Evolutionary conservation across 495 filamentous ascomycete genomes (phyloP).

Genomic region (Lophiotrema nucula): DNA sequence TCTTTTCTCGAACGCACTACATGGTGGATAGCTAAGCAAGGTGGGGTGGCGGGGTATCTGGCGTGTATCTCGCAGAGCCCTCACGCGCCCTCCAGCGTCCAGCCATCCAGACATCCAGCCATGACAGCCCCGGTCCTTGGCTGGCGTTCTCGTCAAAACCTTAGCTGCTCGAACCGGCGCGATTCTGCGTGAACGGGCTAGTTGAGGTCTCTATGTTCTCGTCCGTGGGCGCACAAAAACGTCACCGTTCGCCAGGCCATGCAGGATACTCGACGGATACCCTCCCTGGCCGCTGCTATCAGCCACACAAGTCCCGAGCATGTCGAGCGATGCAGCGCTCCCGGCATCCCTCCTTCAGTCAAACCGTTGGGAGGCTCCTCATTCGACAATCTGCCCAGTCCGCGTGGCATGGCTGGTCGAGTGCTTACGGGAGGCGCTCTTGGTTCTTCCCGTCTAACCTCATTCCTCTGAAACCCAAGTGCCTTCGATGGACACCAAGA

Average conservation of each 20-base stretch:
- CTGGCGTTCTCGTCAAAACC: slow-evolving; percentile 10
- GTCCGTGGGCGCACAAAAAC: slow-evolving; percentile 2
- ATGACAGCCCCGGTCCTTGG: neutral
- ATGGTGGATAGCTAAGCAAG: slow-evolving; percentile 16
- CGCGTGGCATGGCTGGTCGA: neutral
- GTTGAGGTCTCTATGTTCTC: no score
- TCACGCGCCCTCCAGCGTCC: neutral
- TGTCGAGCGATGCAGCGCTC: no score
- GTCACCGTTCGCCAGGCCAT: no score
- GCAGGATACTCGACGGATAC: no score
- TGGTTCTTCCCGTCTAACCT: neutral
- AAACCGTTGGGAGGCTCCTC: neutral
- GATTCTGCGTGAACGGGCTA: neutral
- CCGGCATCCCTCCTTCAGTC: neutral
- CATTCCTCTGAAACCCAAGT: neutral
- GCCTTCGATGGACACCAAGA: no score
- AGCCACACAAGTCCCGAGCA: no score
- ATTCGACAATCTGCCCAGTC: neutral
- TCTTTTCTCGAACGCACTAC: slow-evolving; percentile 9
- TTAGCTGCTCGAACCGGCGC: neutral
- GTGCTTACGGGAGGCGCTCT: slow-evolving; percentile 3
- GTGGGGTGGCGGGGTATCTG: slow-evolving; percentile 27
- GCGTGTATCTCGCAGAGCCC: slow-evolving; percentile 4
- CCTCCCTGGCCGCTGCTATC: no score
- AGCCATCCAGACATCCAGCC: neutral